These are phyloP conservation scores for Nakaseomyces nivariensis DNA, from an alignment of 1,139 yeast species.

Conservation along the genomic window DNA sequence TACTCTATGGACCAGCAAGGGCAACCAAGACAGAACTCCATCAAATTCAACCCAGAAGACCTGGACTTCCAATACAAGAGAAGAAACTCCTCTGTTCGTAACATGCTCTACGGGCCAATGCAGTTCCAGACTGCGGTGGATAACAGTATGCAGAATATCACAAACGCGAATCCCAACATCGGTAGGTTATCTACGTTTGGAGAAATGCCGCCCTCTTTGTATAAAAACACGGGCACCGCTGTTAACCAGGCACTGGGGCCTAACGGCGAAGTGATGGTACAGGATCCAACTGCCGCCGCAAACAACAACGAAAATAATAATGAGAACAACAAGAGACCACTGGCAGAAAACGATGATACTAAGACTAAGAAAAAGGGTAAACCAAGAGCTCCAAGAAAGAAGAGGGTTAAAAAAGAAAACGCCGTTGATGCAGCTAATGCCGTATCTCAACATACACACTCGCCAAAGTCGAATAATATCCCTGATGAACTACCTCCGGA, in stretches of 20 bases:
- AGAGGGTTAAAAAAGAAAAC: not conserved
- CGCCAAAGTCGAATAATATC: not conserved
- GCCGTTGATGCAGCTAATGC: not conserved
- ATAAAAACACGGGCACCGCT: not conserved
- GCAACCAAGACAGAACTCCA: constrained; percentile 20
- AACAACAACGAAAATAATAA: not conserved
- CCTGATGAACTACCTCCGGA: constrained; percentile 3
- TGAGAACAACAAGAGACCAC: not conserved
- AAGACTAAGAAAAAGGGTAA: constrained; percentile 1
- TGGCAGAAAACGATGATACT: not conserved
- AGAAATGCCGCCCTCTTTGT: not conserved
- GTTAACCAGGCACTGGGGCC: not conserved
- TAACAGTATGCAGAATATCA: constrained; percentile 6
- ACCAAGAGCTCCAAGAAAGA: not conserved
- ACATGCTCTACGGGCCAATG: constrained; percentile 4
- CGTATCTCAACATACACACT: not conserved
- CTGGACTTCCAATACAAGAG: constrained; percentile 23
- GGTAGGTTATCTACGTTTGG: constrained; percentile 1
- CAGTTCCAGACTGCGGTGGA: constrained; percentile 5
- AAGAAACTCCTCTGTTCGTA: constrained; percentile 22
- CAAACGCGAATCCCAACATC: not conserved
- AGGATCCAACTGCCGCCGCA: not conserved
- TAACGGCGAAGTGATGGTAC: not conserved
- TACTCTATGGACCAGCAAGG: constrained; percentile 1
- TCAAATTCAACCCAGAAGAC: constrained; percentile 23